A percentile compares a stretch with the other conserved stretches of the same genome.
phyloP scores from a whole-genome alignment of 371 early-diverging fungal genomes.

The Coemansia sp. region DNA sequence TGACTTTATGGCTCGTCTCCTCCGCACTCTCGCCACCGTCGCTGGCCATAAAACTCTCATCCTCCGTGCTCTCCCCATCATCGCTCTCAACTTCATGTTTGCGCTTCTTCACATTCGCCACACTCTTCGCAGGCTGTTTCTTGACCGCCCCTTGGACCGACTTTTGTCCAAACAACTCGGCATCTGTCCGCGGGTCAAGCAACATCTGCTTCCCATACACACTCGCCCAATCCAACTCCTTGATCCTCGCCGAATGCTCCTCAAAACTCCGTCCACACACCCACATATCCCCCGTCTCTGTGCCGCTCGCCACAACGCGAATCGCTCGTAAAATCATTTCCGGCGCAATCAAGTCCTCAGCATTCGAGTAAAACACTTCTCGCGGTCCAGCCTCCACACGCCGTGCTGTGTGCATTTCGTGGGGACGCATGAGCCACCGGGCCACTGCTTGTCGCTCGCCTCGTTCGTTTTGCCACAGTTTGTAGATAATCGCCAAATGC shows the following conservation, averaged over 20 bases:
- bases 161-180: constrained; percentile 49
- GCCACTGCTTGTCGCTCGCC: constrained; percentile 50
- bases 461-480: constrained; percentile 56
- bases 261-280: constrained; percentile 51
- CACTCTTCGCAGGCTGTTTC: constrained; percentile 15
- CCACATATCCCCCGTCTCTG: constrained; percentile 4
- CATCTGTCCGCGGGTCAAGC: constrained; percentile 41
- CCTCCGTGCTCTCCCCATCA: not conserved
- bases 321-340: constrained; percentile 51
- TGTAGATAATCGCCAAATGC: constrained; percentile 51
- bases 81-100: constrained; percentile 6
- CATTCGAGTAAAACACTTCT: constrained; percentile 54
- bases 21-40: not conserved
- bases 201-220: constrained; percentile 22
- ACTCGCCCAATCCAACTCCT: constrained; percentile 46
- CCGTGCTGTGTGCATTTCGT: constrained; percentile 28
- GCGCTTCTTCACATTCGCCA: not conserved
- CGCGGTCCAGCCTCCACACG: constrained; percentile 36
- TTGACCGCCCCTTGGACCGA: constrained; percentile 15
- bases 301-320: constrained; percentile 43
- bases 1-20: constrained; percentile 10
- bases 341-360: constrained; percentile 53
- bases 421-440: constrained; percentile 55
- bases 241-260: constrained; percentile 46
- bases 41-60: not conserved